phyloP scores from a whole-genome alignment of 352 stramenopile genomes.

The Plasmopara halstedii region DNA sequence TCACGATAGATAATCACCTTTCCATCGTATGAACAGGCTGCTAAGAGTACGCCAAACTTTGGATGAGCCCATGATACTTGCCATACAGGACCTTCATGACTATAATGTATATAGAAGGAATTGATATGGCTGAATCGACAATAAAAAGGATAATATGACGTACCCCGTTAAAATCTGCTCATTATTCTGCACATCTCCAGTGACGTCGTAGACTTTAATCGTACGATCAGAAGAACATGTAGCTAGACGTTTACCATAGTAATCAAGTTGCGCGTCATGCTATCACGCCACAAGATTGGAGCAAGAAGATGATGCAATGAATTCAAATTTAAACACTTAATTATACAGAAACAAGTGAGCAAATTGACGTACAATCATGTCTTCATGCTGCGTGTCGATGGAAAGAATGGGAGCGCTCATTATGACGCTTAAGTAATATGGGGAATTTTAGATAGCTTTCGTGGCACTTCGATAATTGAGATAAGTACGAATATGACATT shows the following conservation, averaged over 20 bases:
- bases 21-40: constrained; percentile 97
- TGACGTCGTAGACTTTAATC: constrained; percentile 96
- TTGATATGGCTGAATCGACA: background rate
- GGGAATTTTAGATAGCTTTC: too few relatives aligned
- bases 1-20: constrained; percentile 97
- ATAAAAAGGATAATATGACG: constrained; percentile 4
- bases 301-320: too few relatives aligned
- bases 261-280: constrained; percentile 98
- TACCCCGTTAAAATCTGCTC: constrained; percentile 82
- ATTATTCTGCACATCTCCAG: constrained; percentile 85
- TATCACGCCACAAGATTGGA: constrained; percentile 25
- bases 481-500: background rate
- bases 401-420: constrained; percentile 84
- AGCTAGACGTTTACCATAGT: constrained; percentile 98
- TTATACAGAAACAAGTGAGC: background rate
- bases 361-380: constrained; percentile 87
- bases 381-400: constrained; percentile 97
- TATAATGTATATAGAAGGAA: constrained; percentile 11
- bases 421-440: too few relatives aligned
- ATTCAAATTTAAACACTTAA: too few relatives aligned
- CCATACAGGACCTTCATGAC: constrained; percentile 97
- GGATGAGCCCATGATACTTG: constrained; percentile 98
- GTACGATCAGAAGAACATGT: constrained; percentile 97
- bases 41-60: constrained; percentile 94
- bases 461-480: constrained; percentile 14